phyloP scores from a whole-genome alignment of 805 yeast genomes.

The Metschnikowia lochheadii region DNA sequence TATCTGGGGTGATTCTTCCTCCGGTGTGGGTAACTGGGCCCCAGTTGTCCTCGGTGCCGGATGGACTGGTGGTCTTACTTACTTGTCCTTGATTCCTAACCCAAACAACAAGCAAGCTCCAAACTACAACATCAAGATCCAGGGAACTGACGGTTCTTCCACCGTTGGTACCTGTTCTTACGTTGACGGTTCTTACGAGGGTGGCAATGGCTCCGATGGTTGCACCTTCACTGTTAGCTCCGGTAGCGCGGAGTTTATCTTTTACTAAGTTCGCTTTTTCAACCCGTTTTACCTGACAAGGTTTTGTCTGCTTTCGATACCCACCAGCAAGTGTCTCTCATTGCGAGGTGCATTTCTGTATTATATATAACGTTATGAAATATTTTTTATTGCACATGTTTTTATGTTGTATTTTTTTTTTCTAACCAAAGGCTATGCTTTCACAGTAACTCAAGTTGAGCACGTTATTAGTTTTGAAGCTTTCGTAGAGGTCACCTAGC shows the following conservation, averaged over 20 bases:
- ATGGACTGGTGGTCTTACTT: conserved; percentile 52
- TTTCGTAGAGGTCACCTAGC: conserved; percentile 27
- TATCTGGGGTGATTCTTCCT: conserved; percentile 60
- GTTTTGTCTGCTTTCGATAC: conserved; percentile 12
- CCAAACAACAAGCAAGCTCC: conserved; percentile 56
- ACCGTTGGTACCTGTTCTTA: conserved; percentile 18
- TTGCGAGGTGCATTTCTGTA: conserved; percentile 2
- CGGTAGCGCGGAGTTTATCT: conserved; percentile 18
- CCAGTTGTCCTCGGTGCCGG: conserved; percentile 80
- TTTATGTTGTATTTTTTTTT: no score
- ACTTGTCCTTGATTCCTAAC: conserved; percentile 72
- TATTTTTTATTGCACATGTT: not conserved
- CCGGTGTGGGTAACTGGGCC: conserved; percentile 75
- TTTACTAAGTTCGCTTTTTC: conserved; percentile 11
- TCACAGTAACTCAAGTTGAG: conserved; percentile 38
- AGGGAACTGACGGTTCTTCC: conserved; percentile 20
- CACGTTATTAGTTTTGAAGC: conserved; percentile 32
- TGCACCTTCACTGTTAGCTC: conserved; percentile 18
- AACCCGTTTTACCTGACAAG: not conserved
- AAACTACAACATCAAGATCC: conserved; percentile 42
- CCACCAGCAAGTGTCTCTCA: conserved; percentile 5
- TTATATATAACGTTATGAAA: not conserved
- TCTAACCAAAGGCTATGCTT: conserved; percentile 37
- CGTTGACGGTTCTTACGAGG: conserved; percentile 15
- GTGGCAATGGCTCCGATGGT: conserved; percentile 19